phyloP scores from a whole-genome alignment of 768 basidiomycete genomes.

The Pleurotus citrinopileatus region DNA sequence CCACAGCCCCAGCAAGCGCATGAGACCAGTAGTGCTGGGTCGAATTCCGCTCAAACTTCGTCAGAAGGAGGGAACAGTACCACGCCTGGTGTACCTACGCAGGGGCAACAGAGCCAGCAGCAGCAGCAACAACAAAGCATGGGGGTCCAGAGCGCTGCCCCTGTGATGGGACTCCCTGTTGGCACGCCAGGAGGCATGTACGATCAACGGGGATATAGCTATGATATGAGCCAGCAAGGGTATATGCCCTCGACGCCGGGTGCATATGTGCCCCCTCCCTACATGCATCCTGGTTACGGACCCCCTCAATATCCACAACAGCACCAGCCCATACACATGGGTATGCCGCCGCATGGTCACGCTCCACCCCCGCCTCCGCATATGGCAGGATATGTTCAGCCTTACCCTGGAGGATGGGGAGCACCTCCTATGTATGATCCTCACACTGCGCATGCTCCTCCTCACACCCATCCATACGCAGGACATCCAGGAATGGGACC shows the following conservation, averaged over 20 bases:
- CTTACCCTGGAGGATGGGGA: conserved; percentile 6
- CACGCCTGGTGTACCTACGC: not conserved
- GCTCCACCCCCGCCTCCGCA: conserved; percentile 9
- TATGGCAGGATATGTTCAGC: conserved; percentile 5
- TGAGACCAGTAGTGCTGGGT: not conserved
- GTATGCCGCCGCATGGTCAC: conserved; percentile 11
- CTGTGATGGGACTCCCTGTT: conserved; percentile 9
- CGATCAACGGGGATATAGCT: conserved; percentile 6
- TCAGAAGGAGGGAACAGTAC: not conserved
- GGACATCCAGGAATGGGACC: conserved; percentile 6
- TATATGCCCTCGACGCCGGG: conserved; percentile 18
- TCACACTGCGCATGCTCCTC: conserved; percentile 14
- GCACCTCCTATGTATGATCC: conserved; percentile 12
- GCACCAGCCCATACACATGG: conserved; percentile 11
- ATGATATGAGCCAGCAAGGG: conserved; percentile 17
- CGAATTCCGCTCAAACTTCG: not conserved
- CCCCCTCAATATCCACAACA: conserved; percentile 1
- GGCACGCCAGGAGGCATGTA: conserved; percentile 7
- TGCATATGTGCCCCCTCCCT: conserved; percentile 10
- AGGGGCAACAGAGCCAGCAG: not conserved
- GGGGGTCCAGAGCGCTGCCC: not conserved
- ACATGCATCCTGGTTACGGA: conserved; percentile 8
- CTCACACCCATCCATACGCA: conserved; percentile 2
- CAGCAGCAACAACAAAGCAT: conserved; percentile 2
- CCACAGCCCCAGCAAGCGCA: not conserved